phyloP scores from a whole-genome alignment of 2,329 filamentous ascomycete genomes.

The Aspergillus uvarum region DNA sequence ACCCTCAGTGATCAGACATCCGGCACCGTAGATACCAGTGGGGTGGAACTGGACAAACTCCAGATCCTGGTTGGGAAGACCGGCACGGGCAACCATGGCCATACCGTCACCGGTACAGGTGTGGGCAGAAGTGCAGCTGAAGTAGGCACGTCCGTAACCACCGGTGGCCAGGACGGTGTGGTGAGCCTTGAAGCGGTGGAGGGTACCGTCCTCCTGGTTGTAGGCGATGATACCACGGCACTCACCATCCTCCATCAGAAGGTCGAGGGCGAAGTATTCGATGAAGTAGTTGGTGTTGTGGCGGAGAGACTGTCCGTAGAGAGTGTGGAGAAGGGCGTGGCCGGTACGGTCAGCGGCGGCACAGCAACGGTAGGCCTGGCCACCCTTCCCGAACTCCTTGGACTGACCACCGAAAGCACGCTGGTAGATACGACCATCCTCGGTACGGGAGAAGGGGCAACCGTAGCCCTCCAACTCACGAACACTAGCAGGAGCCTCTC shows the following conservation, averaged over 20 bases:
- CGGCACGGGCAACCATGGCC: slow-evolving; percentile 98
- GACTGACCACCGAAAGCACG: slow-evolving; percentile 98
- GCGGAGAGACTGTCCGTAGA: slow-evolving; percentile 93
- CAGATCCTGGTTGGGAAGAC: slow-evolving; percentile 97
- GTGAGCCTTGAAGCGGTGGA: slow-evolving; percentile 94
- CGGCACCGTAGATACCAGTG: slow-evolving; percentile 97
- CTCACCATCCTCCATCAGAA: slow-evolving; percentile 96
- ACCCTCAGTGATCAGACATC: slow-evolving; percentile 96
- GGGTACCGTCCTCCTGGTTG: slow-evolving; percentile 97
- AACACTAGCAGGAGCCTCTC: slow-evolving; percentile 86
- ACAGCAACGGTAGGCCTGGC: slow-evolving; percentile 96
- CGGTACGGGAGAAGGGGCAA: slow-evolving; percentile 87
- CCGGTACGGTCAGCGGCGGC: slow-evolving; percentile 95
- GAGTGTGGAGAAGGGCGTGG: slow-evolving; percentile 94
- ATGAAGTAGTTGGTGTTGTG: slow-evolving; percentile 99
- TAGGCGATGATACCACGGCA: slow-evolving; percentile 96
- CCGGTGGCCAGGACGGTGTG: slow-evolving; percentile 96
- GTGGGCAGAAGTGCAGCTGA: slow-evolving; percentile 96
- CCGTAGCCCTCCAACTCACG: slow-evolving; percentile 97
- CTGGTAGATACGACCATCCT: slow-evolving; percentile 97
- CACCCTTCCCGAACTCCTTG: slow-evolving; percentile 91
- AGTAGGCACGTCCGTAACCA: slow-evolving; percentile 97
- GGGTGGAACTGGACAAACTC: slow-evolving; percentile 99
- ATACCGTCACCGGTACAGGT: slow-evolving; percentile 99
- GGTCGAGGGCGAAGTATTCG: slow-evolving; percentile 94